A percentile compares a stretch with the other conserved stretches of the same genome.
phyloP scores from a whole-genome alignment of 441 rosid species.

The Adansonia rubrostipa region DNA sequence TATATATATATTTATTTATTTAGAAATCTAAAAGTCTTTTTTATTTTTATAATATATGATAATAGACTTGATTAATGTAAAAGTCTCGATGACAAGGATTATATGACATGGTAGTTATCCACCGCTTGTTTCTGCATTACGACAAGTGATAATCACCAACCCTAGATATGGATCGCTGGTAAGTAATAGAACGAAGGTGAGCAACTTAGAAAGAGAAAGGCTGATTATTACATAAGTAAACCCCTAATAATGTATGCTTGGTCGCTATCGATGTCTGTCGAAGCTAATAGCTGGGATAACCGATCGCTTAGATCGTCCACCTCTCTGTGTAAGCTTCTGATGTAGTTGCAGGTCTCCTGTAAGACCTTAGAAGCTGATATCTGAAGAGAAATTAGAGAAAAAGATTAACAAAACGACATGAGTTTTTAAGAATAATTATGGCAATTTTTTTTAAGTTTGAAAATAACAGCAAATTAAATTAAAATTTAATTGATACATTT shows the following conservation, averaged over 20 bases:
- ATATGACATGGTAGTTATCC: neutral
- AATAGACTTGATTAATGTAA: neutral
- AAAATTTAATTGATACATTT: neutral
- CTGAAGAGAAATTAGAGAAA: no score
- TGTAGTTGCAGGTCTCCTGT: no score
- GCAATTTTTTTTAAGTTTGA: neutral
- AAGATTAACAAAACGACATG: neutral
- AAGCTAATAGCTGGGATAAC: no score
- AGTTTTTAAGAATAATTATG: neutral
- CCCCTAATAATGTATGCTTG: no score
- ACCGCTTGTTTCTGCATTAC: neutral
- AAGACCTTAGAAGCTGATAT: no score
- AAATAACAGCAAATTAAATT: neutral
- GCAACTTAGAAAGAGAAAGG: neutral
- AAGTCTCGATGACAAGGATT: conserved; percentile 9
- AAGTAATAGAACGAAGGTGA: neutral
- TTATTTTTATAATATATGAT: neutral
- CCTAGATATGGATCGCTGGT: neutral
- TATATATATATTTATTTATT: neutral
- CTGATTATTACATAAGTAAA: no score
- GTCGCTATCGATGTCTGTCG: no score
- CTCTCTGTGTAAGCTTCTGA: no score
- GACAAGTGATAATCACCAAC: neutral
- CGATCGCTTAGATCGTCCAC: no score
- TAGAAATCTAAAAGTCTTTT: neutral